Evolutionary conservation across 164 flowering plant species (phyloP).

Genomic region (Tetrastigma voinierianum): DNA sequence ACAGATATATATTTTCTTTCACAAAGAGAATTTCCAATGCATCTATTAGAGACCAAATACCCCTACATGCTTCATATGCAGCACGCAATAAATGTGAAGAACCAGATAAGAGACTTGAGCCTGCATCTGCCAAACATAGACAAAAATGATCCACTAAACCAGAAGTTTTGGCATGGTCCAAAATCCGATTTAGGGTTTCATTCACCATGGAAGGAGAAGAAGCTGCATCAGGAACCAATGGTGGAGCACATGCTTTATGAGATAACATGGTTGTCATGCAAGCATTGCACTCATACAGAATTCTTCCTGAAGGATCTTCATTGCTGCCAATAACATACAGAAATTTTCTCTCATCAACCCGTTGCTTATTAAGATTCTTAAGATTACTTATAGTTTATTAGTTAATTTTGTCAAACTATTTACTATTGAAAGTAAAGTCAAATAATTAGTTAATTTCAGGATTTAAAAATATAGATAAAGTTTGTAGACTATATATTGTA

Average conservation of each 20-base stretch:
- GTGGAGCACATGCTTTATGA: constrained; percentile 32
- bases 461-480: too few species aligned
- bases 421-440: too few species aligned
- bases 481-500: too few species aligned
- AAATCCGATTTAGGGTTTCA: constrained; percentile 48
- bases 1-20: constrained; percentile 40
- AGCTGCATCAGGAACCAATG: constrained; percentile 25
- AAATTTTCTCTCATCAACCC: too few species aligned
- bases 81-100: constrained; percentile 70
- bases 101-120: constrained; percentile 75
- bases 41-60: constrained; percentile 78
- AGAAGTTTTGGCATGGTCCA: constrained; percentile 75
- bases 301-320: constrained; percentile 65
- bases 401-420: too few species aligned
- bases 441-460: too few species aligned
- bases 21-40: constrained; percentile 52
- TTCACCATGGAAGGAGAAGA: constrained; percentile 27
- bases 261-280: constrained; percentile 64
- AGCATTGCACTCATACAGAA: constrained; percentile 63
- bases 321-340: constrained; percentile 51
- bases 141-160: constrained; percentile 62
- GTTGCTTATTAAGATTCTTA: too few species aligned
- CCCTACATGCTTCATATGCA: constrained; percentile 84
- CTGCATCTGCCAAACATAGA: constrained; percentile 62
- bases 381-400: too few species aligned